Conservation (phyloP, 345 rosid species). For the Eucalyptus curtisii region DNA sequence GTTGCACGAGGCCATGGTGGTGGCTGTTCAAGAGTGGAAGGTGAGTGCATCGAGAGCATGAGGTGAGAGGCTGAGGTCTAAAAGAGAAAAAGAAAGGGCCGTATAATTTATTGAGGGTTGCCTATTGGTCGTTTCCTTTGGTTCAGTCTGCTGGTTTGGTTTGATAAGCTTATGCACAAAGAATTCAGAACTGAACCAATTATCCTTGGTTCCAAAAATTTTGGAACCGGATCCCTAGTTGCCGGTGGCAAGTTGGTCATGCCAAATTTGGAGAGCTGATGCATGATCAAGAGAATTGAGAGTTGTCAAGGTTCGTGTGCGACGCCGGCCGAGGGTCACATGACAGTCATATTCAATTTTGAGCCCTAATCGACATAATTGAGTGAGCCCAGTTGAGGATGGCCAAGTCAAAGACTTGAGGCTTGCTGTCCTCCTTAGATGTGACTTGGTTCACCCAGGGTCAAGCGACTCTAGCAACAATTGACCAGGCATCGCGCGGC, state of each 20-base stretch:
- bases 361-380: accelerated
- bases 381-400: background rate
- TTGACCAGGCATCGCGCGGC: background rate
- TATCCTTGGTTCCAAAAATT: background rate
- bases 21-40: background rate
- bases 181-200: background rate
- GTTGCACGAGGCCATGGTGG: background rate
- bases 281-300: background rate
- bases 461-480: background rate
- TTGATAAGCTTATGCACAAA: background rate
- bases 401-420: background rate
- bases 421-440: background rate
- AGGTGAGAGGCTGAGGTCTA: background rate
- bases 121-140: background rate
- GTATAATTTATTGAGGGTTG: background rate
- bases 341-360: background rate
- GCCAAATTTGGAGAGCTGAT: background rate
- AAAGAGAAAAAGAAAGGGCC: background rate
- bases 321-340: accelerated
- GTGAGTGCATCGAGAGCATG: background rate
- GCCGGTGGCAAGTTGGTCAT: background rate
- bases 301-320: background rate
- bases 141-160: background rate
- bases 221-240: background rate
- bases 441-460: background rate